Evolutionary conservation across 1,284 basidiomycete species (phyloP).

Genomic region (Golubevia pallescens): DNA sequence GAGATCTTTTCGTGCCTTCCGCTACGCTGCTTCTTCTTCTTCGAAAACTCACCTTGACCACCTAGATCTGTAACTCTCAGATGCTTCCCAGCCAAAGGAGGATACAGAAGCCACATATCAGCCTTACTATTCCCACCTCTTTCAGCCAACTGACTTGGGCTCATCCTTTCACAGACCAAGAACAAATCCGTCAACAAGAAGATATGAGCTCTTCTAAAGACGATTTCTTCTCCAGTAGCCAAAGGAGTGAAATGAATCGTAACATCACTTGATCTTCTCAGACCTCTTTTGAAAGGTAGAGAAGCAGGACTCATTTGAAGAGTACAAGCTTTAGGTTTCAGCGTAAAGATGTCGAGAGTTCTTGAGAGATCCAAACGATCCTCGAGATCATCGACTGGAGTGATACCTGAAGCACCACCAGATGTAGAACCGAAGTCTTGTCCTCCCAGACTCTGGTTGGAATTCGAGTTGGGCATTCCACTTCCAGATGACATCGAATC

Average conservation of each 20-base stretch:
- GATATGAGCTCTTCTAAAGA: constrained; percentile 79
- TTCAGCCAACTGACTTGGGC: constrained; percentile 32
- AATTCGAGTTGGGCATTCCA: not conserved
- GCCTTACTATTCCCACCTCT: constrained; percentile 44
- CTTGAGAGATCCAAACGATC: constrained; percentile 44
- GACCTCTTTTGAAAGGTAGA: constrained; percentile 44
- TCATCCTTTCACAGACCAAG: constrained; percentile 70
- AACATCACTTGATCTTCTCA: constrained; percentile 50
- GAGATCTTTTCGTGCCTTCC: too few relatives aligned
- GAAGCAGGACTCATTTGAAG: constrained; percentile 59
- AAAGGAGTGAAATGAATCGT: constrained; percentile 45
- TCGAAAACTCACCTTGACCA: not conserved
- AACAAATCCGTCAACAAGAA: constrained; percentile 92
- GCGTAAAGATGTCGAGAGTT: constrained; percentile 59
- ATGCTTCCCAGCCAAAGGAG: constrained; percentile 93
- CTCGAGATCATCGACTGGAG: constrained; percentile 34
- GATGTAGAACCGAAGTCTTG: not conserved
- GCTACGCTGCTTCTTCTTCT: not conserved
- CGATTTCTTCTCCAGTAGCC: constrained; percentile 65
- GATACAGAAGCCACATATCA: constrained; percentile 93
- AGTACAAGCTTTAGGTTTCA: constrained; percentile 60
- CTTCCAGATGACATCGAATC: not conserved
- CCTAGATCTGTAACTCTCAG: constrained; percentile 63
- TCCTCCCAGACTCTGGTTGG: not conserved
- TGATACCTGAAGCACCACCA: not conserved